Evolutionary conservation across 2,329 filamentous ascomycete species (phyloP).

Genomic region (Colletotrichum sp.): DNA sequence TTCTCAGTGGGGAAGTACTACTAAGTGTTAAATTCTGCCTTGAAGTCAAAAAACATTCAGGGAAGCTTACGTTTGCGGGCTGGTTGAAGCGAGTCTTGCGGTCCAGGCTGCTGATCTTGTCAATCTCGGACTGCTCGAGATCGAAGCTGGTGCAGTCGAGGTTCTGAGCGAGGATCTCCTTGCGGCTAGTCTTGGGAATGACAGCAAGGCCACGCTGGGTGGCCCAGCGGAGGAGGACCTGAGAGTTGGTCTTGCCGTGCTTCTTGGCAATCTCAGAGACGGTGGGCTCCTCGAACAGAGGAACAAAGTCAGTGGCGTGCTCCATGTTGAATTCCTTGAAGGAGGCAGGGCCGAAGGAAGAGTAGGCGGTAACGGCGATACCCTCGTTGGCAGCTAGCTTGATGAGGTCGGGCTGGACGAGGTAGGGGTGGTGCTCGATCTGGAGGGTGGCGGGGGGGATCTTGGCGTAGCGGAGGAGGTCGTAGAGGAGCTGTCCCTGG

Average conservation of each 20-base stretch:
- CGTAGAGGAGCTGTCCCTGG: conserved; percentile 77
- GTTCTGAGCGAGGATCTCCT: conserved; percentile 64
- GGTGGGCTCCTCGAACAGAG: conserved; percentile 73
- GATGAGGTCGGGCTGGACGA: conserved; percentile 76
- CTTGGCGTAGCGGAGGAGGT: conserved; percentile 78
- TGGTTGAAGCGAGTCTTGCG: conserved; percentile 77
- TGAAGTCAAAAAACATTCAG: not conserved
- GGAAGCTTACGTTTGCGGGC: conserved; percentile 67
- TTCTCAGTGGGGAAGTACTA: conserved; percentile 62
- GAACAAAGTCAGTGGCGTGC: conserved; percentile 66
- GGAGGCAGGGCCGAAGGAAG: conserved; percentile 78
- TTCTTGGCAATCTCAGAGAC: conserved; percentile 72
- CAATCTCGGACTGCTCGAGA: conserved; percentile 68
- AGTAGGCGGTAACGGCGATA: conserved; percentile 82
- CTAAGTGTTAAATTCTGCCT: not conserved
- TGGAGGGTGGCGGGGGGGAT: conserved; percentile 80
- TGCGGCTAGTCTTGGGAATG: conserved; percentile 76
- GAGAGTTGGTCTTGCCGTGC: conserved; percentile 75
- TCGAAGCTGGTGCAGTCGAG: conserved; percentile 71
- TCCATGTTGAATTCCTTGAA: conserved; percentile 81
- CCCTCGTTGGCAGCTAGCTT: conserved; percentile 72
- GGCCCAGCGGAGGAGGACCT: conserved; percentile 86
- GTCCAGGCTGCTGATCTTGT: conserved; percentile 70
- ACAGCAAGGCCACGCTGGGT: conserved; percentile 83
- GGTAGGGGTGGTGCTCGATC: conserved; percentile 91